phyloP scores from a whole-genome alignment of 176 grass and related monocot species.

The Eragrostis curvula region DNA sequence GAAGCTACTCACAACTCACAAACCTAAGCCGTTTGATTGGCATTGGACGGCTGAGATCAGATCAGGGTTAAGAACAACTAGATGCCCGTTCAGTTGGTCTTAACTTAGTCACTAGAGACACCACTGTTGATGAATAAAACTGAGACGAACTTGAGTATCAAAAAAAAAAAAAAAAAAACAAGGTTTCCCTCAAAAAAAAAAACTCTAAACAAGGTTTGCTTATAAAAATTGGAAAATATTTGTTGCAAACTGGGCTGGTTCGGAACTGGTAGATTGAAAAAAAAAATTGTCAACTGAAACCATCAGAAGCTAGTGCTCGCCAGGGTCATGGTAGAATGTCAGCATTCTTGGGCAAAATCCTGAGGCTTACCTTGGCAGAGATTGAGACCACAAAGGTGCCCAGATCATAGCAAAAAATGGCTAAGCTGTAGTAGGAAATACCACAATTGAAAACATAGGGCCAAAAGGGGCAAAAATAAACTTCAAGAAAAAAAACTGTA shows the following conservation, averaged over 20 bases:
- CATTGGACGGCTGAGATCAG: constrained; percentile 1
- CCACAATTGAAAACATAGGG: neutral
- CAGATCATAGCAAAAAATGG: neutral
- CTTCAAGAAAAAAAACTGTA: neutral
- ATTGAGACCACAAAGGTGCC: neutral
- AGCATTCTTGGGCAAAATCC: neutral
- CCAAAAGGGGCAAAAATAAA: neutral
- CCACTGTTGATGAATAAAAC: too few species aligned
- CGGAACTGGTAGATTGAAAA: neutral
- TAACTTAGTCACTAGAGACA: neutral
- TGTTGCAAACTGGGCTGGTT: neutral
- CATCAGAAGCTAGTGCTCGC: neutral
- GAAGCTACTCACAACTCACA: neutral
- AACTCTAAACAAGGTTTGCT: neutral
- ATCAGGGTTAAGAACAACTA: neutral
- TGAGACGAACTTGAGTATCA: too few species aligned
- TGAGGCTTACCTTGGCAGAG: neutral
- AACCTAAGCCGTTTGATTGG: neutral
- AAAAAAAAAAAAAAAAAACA: too few species aligned
- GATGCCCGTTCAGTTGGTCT: neutral
- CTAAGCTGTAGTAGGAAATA: neutral
- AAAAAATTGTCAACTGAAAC: neutral
- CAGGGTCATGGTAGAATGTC: neutral
- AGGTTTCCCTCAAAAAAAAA: too few species aligned
- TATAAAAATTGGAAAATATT: too few species aligned